Percentiles rank a stretch among this genome's conserved stretches.
These are phyloP conservation scores for Cornus controversa DNA, from an alignment of 148 eudicot species.

Conservation along the genomic window DNA sequence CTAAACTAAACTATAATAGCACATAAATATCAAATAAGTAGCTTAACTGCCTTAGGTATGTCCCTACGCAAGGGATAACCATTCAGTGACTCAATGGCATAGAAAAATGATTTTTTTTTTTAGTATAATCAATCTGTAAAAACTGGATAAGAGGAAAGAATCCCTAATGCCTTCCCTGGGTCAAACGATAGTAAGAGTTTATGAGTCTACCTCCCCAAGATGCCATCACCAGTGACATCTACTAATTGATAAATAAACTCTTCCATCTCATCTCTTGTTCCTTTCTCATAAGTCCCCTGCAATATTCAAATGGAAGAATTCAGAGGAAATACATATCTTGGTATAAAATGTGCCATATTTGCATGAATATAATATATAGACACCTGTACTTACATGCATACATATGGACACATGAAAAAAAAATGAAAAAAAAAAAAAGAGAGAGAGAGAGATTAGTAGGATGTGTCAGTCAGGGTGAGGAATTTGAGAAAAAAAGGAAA, in stretches of 20 bases:
- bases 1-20: background rate
- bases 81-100: background rate
- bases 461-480: background rate
- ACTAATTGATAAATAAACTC: constrained; percentile 67
- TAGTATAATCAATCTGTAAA: background rate
- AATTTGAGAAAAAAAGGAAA: background rate
- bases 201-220: constrained; percentile 54
- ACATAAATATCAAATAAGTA: constrained; percentile 3
- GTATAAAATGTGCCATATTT: background rate
- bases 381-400: background rate
- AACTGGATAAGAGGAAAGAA: background rate
- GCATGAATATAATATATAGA: background rate
- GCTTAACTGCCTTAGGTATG: background rate
- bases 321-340: background rate
- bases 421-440: no score
- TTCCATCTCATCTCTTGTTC: constrained; percentile 79
- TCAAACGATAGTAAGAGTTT: background rate
- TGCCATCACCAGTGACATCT: constrained; percentile 72
- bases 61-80: background rate
- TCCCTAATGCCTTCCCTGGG: background rate
- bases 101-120: background rate
- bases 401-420: constrained; percentile 1
- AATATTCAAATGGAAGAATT: constrained; percentile 19
- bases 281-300: constrained; percentile 90
- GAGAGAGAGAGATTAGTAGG: background rate